A percentile compares a stretch with the other conserved stretches of the same genome.
Evolutionary conservation across 768 basidiomycete genomes (phyloP).

Genomic region (Pleurotus djamor): DNA sequence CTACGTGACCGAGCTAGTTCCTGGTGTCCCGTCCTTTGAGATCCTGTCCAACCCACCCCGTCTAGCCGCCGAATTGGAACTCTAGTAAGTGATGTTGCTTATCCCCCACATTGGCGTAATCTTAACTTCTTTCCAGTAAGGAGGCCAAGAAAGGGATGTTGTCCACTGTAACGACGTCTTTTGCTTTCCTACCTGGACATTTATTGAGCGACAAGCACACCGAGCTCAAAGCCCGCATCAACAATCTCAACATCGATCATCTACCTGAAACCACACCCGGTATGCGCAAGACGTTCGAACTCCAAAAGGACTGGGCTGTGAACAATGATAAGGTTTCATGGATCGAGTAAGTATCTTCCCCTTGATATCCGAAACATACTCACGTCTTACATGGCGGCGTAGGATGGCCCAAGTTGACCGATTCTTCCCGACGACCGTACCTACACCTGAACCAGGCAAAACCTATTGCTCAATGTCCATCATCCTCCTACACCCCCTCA

Average conservation of each 20-base stretch:
- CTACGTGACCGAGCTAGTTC: conserved; percentile 9
- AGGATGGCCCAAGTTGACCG: conserved; percentile 6
- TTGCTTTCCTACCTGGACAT: conserved; percentile 8
- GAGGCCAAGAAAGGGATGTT: conserved; percentile 3
- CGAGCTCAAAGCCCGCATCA: neutral
- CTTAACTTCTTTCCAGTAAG: neutral
- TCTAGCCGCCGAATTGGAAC: conserved; percentile 7
- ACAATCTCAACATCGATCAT: neutral
- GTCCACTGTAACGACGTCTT: conserved; percentile 1
- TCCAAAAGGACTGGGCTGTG: conserved; percentile 5
- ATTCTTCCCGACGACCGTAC: conserved; percentile 5
- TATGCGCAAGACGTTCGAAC: neutral
- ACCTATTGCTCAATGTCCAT: conserved; percentile 15
- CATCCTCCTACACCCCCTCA: conserved; percentile 28
- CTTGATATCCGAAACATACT: neutral
- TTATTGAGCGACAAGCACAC: neutral
- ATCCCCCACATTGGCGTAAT: neutral
- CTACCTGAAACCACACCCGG: neutral
- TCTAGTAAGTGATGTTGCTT: conserved; percentile 8
- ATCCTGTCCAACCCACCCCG: conserved; percentile 5
- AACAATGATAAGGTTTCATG: conserved; percentile 4
- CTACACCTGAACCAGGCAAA: conserved; percentile 11
- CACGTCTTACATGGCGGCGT: neutral
- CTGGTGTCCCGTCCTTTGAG: conserved; percentile 11
- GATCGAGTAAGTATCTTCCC: conserved; percentile 12